Percentiles rank a stretch among this genome's conserved stretches.
These are phyloP conservation scores for Maudiozyma humilis DNA, from an alignment of 1,139 yeast species.

Conservation along the genomic window DNA sequence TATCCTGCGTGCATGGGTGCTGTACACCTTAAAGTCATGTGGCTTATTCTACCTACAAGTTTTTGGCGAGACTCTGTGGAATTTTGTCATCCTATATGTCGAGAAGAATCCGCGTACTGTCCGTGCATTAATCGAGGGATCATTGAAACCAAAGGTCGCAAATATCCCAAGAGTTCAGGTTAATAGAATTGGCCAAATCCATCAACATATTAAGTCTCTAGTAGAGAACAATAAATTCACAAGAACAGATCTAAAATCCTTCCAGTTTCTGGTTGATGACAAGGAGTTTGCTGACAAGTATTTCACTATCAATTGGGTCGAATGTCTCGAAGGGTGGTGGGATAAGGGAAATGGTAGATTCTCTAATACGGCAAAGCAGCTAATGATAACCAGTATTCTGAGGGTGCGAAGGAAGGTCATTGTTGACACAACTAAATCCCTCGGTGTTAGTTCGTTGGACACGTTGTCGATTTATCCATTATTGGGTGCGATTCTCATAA, in stretches of 20 bases:
- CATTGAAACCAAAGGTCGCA: constrained; percentile 23
- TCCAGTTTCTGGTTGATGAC: constrained; percentile 33
- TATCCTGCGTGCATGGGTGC: constrained; percentile 42
- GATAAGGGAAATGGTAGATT: constrained; percentile 49
- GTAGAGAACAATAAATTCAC: constrained; percentile 41
- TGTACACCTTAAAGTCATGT: constrained; percentile 43
- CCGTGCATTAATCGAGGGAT: constrained; percentile 46
- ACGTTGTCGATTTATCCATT: constrained; percentile 44
- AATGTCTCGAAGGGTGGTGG: constrained; percentile 47
- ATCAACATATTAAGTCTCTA: constrained; percentile 35
- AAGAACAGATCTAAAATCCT: constrained; percentile 37
- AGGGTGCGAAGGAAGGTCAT: constrained; percentile 40
- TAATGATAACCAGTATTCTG: constrained; percentile 46
- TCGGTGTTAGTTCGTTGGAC: constrained; percentile 39
- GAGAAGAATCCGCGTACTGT: constrained; percentile 40
- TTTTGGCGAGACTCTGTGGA: constrained; percentile 55
- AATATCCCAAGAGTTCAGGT: constrained; percentile 26
- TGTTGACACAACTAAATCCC: constrained; percentile 37
- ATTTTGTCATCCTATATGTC: constrained; percentile 48
- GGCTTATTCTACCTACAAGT: constrained; percentile 51
- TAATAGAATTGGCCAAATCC: constrained; percentile 25
- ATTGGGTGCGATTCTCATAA: constrained; percentile 43
- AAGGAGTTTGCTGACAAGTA: constrained; percentile 45
- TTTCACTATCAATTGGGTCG: constrained; percentile 49
- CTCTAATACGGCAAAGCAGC: constrained; percentile 38